Conservation (phyloP, 805 yeast species). For the Candida silvicultrix region DNA sequence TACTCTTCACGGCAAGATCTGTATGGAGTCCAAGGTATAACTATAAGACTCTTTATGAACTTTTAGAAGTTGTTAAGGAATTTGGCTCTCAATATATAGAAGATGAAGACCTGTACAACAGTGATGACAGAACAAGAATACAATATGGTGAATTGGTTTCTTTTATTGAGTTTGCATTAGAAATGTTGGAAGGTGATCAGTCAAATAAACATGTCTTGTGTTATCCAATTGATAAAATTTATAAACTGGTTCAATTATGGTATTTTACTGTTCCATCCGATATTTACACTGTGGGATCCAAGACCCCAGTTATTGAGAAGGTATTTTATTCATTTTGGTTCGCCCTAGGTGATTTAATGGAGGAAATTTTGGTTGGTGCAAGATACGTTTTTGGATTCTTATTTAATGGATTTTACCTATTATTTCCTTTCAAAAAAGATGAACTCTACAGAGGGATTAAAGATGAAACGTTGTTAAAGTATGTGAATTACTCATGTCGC, state of each 20-base stretch:
- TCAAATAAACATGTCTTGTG: slow-evolving; percentile 8
- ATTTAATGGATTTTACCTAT: slow-evolving; percentile 15
- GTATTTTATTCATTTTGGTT: slow-evolving; percentile 15
- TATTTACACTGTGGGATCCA: slow-evolving; percentile 8
- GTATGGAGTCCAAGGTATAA: slow-evolving; percentile 18
- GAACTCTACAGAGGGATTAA: slow-evolving; percentile 1
- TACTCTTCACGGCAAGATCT: slow-evolving; percentile 10
- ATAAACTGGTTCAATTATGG: slow-evolving; percentile 11
- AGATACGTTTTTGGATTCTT: slow-evolving; percentile 16
- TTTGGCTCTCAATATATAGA: slow-evolving; percentile 12
- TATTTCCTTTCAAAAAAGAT: slow-evolving; percentile 8
- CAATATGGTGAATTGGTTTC: slow-evolving; percentile 6
- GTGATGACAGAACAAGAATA: slow-evolving; percentile 3
- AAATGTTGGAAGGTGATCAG: slow-evolving; percentile 5
- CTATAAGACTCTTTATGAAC: slow-evolving; percentile 12
- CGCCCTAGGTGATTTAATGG: slow-evolving; percentile 10
- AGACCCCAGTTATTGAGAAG: slow-evolving; percentile 6
- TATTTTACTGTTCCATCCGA: slow-evolving; percentile 12
- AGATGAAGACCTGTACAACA: not conserved
- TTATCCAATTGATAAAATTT: slow-evolving; percentile 14
- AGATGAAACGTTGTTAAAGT: slow-evolving; percentile 5
- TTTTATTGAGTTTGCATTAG: slow-evolving; percentile 4
- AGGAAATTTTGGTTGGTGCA: slow-evolving; percentile 9
- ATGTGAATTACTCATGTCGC: slow-evolving; percentile 16
- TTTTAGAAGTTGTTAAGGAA: slow-evolving; percentile 8